phyloP scores from a whole-genome alignment of 306 rosid species.

The Rosa persica region DNA sequence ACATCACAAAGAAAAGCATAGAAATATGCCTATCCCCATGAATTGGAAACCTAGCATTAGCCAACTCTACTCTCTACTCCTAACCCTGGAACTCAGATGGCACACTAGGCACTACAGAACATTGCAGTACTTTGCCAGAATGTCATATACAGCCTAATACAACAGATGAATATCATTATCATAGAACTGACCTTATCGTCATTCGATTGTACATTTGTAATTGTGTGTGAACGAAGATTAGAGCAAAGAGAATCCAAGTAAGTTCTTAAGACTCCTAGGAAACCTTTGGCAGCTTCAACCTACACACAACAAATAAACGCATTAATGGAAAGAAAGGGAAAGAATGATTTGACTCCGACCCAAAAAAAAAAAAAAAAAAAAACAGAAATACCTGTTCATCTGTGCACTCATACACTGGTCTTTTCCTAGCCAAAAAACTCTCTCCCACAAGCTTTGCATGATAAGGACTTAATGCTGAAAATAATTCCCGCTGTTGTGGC shows the following conservation, averaged over 20 bases:
- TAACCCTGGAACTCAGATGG: not conserved
- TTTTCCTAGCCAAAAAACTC: conserved; percentile 86
- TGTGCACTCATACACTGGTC: conserved; percentile 83
- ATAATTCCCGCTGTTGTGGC: conserved; percentile 73
- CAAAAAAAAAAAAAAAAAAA: not conserved
- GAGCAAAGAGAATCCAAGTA: conserved; percentile 92
- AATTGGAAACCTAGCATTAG: not conserved
- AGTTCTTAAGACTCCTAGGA: conserved; percentile 66
- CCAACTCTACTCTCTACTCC: not conserved
- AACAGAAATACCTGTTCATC: conserved; percentile 72
- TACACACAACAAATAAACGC: conserved; percentile 24
- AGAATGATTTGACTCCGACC: not conserved
- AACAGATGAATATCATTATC: not conserved
- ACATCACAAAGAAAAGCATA: not conserved
- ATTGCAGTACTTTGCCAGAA: not conserved
- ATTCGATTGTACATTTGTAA: conserved; percentile 96
- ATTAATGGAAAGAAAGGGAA: not conserved
- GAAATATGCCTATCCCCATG: not conserved
- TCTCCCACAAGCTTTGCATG: conserved; percentile 93
- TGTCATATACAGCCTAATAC: not conserved
- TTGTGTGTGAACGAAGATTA: conserved; percentile 91
- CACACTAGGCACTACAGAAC: not conserved
- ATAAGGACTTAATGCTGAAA: conserved; percentile 68
- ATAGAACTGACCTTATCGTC: conserved; percentile 76
- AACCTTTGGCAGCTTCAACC: conserved; percentile 86